phyloP scores from a whole-genome alignment of 2,329 filamentous ascomycete genomes.

The Rosellinia necatrix region DNA sequence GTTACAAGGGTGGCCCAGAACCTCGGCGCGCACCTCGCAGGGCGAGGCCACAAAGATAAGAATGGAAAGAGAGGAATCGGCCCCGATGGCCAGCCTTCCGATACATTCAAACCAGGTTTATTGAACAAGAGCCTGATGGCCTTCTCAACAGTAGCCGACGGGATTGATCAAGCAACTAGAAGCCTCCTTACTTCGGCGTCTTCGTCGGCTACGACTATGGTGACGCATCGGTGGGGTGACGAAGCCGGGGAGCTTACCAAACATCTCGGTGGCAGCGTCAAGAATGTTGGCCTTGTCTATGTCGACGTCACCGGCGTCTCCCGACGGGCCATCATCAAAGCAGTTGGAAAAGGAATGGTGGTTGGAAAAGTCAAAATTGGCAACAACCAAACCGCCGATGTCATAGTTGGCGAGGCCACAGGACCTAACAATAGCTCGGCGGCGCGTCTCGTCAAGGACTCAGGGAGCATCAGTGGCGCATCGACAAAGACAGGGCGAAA shows the following conservation, averaged over 20 bases:
- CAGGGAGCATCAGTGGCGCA: slow-evolving; percentile 29
- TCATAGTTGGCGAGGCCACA: slow-evolving; percentile 71
- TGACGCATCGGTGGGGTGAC: slow-evolving; percentile 84
- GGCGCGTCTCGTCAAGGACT: slow-evolving; percentile 26
- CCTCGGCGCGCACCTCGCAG: slow-evolving; percentile 74
- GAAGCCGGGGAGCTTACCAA: slow-evolving; percentile 82
- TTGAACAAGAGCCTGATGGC: slow-evolving; percentile 97
- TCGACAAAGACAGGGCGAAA: slow-evolving; percentile 30
- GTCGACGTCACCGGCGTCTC: slow-evolving; percentile 96
- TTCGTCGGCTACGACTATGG: slow-evolving; percentile 80
- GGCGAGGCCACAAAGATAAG: slow-evolving; percentile 59
- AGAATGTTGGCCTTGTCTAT: slow-evolving; percentile 96
- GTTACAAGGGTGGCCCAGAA: slow-evolving; percentile 88
- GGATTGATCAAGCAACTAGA: slow-evolving; percentile 84
- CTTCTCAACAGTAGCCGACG: slow-evolving; percentile 91
- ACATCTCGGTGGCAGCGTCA: slow-evolving; percentile 81
- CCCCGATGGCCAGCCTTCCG: slow-evolving; percentile 68
- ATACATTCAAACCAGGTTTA: slow-evolving; percentile 82
- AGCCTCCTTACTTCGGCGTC: slow-evolving; percentile 76
- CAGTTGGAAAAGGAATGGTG: slow-evolving; percentile 95
- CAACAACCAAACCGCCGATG: slow-evolving; percentile 54
- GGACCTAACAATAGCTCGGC: slow-evolving; percentile 35
- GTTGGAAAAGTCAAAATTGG: slow-evolving; percentile 79
- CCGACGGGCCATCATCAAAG: slow-evolving; percentile 86
- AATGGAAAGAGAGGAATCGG: slow-evolving; percentile 66